These are phyloP conservation scores for Immersiella caudata DNA, from an alignment of 495 filamentous ascomycete genomes.

Conservation along the genomic window DNA sequence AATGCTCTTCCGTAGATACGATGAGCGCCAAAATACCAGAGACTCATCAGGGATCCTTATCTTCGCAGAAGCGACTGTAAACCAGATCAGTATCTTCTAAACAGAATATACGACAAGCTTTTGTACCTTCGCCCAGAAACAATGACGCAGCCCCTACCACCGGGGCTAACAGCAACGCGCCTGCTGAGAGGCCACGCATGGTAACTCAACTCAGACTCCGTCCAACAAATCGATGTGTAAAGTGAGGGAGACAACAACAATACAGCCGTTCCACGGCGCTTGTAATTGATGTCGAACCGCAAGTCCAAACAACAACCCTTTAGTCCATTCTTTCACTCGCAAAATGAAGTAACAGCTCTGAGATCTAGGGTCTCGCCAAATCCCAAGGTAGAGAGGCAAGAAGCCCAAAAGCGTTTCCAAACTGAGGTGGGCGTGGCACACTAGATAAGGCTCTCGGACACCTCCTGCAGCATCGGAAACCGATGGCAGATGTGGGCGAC, in stretches of 20 bases:
- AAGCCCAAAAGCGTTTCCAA: background rate
- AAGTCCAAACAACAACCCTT: background rate
- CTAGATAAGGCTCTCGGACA: background rate
- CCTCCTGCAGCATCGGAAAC: background rate
- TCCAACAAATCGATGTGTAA: background rate
- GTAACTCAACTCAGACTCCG: background rate
- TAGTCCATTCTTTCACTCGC: background rate
- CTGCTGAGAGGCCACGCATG: constrained; percentile 40
- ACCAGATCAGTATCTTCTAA: background rate
- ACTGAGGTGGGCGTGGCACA: background rate
- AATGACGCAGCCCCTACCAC: constrained; percentile 25
- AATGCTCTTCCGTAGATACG: background rate
- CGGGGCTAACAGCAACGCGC: constrained; percentile 37
- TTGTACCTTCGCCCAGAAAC: background rate
- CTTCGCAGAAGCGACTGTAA: background rate
- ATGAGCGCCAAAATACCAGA: background rate
- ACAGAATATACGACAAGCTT: background rate
- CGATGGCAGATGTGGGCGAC: background rate
- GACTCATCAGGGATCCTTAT: background rate
- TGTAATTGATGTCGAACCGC: background rate
- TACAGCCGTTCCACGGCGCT: background rate
- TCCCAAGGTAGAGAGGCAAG: background rate
- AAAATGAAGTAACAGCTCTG: background rate
- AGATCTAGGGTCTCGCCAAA: background rate
- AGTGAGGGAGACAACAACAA: background rate